Conservation (phyloP, 129 eudicot species). For the Heracleum sosnowskyi region DNA sequence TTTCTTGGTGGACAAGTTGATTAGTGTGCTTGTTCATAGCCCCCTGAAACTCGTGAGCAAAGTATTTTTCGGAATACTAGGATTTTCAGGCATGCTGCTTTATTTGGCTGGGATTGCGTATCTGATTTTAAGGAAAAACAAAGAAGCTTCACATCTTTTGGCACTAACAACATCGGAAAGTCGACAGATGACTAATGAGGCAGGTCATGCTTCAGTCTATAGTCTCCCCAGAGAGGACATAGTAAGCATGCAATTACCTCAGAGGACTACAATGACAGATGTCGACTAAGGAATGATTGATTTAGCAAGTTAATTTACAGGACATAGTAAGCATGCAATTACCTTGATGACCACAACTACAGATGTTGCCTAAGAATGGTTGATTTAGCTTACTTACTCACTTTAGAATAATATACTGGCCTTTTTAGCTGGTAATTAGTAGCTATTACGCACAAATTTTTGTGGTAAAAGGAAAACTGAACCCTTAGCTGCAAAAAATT, state of each 20-base stretch:
- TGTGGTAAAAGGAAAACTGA: not conserved
- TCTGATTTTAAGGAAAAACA: conserved; percentile 71
- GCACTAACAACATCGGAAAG: conserved; percentile 51
- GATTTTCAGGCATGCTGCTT: conserved; percentile 63
- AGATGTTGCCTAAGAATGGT: conserved; percentile 15
- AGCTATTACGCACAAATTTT: not conserved
- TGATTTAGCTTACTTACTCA: not conserved
- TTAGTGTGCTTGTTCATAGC: conserved; percentile 54
- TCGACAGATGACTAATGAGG: conserved; percentile 26
- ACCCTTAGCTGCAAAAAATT: not conserved
- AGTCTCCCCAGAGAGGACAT: conserved; percentile 73
- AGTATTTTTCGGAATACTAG: conserved; percentile 57
- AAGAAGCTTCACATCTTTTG: conserved; percentile 54
- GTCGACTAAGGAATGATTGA: conserved; percentile 14
- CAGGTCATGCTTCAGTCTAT: conserved; percentile 16
- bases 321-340: conserved; percentile 84
- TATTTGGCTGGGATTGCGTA: conserved; percentile 70
- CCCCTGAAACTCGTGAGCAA: conserved; percentile 36
- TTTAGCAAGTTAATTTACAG: not conserved
- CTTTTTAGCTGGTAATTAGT: not conserved
- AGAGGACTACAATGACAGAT: conserved; percentile 27
- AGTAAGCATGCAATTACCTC: conserved; percentile 86
- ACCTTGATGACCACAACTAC: conserved; percentile 43
- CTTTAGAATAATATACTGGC: not conserved
- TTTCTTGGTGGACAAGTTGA: conserved; percentile 59